phyloP scores from a whole-genome alignment of 192 early-diverging fungal species.

The Gaertneriomyces sp. region DNA sequence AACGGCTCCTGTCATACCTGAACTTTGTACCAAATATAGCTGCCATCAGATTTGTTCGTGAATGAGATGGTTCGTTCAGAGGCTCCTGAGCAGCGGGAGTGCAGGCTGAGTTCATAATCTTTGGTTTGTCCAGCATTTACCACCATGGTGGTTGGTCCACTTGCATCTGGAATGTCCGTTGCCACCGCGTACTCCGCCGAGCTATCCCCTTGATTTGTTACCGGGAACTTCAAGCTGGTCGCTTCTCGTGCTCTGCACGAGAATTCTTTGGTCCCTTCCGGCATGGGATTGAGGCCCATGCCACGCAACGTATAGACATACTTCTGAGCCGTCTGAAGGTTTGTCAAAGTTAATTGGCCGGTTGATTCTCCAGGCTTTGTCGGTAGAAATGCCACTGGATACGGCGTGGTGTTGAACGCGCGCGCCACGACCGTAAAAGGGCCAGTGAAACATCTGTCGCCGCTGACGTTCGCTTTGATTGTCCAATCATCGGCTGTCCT shows the following conservation, averaged over 20 bases:
- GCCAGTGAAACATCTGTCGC: conserved; percentile 28
- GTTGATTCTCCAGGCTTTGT: conserved; percentile 23
- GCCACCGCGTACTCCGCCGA: conserved; percentile 44
- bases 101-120: conserved; percentile 29
- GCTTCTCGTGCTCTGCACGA: conserved; percentile 32
- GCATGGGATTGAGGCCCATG: conserved; percentile 40
- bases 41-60: conserved; percentile 40
- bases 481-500: conserved; percentile 53
- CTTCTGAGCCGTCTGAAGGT: conserved; percentile 47
- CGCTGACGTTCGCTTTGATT: conserved; percentile 43
- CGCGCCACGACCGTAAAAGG: conserved; percentile 34
- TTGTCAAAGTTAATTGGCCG: conserved; percentile 39
- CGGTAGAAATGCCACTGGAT: conserved; percentile 40
- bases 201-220: conserved; percentile 38
- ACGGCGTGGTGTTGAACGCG: conserved; percentile 31
- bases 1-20: conserved; percentile 14
- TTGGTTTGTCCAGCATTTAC: conserved; percentile 28
- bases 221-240: conserved; percentile 21
- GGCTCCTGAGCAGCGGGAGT: conserved; percentile 24
- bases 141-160: conserved; percentile 15
- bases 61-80: conserved; percentile 37
- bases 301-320: conserved; percentile 45
- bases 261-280: conserved; percentile 44
- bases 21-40: conserved; percentile 46
- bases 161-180: conserved; percentile 39